Evolutionary conservation across 2,329 filamentous ascomycete genomes (phyloP), one percentile per base, ranked within the genome.

Genomic region (Aspergillus sp.): DNA sequence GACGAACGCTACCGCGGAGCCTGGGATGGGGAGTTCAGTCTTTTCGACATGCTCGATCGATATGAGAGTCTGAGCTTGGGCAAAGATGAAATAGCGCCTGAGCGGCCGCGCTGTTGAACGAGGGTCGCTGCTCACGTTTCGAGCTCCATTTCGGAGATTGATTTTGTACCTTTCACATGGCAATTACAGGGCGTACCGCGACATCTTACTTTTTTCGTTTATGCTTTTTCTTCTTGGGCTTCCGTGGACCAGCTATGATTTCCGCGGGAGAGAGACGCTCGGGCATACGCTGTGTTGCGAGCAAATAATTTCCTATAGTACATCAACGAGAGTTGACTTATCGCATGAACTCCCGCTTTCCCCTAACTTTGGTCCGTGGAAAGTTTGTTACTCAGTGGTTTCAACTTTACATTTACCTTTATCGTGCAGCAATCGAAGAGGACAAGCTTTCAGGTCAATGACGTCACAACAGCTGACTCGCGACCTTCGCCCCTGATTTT

Each of bases 31-130:
- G 62, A 62, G 10, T 56, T 62, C 15, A 67, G 59, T 7, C 63
- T 78, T 2, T 74, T 68, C 15, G 74, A 76, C 23, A 78, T 78
- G 75, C 65, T 78, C 41, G 74, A 75, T 61, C 69, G 69, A 3
- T 77, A 77, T 57, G 75, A 78, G 57, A 74, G 70, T 59, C 61
- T 77, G 57, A 77, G 74, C 59, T 50, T 77, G 52, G 75, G 75
- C 2, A 75, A 74, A 47, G 73, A 76, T 47, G 67, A 71, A 45
- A 59, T 72, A 8, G 60, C 69, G 15, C 47, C 62, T 5, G 67
- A 69, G 54, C 61, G 70, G 58, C 52, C 53, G 47, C 64, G 62
- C 17, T 48, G 15, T n/a, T 55, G 53, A 55, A 55, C 5, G 12
- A 4, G 32, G 12, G 32, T 36, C 12, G 32, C 30, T 13, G 12